phyloP scores from a whole-genome alignment of 2,329 filamentous ascomycete species.

The Ophiostoma quercus region DNA sequence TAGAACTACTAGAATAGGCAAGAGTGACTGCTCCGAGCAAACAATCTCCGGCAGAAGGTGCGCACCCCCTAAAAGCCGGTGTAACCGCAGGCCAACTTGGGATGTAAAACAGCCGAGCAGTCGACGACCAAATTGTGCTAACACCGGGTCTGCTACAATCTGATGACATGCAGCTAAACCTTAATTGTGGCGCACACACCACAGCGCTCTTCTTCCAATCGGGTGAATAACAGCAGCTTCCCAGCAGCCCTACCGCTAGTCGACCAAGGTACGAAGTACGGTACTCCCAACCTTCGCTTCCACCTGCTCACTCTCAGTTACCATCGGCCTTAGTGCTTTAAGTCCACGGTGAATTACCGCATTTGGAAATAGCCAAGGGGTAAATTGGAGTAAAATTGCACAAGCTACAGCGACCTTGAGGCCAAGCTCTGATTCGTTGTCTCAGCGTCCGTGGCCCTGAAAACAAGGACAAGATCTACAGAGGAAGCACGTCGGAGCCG shows the following conservation, averaged over 20 bases:
- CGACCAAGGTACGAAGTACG: too few species aligned
- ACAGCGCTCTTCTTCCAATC: too few species aligned
- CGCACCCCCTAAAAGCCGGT: not conserved
- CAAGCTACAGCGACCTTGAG: not conserved
- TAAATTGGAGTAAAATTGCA: not conserved
- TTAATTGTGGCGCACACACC: not conserved
- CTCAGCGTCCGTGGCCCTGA: too few species aligned
- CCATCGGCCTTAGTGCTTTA: not conserved
- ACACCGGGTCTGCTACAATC: not conserved
- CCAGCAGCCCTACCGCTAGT: too few species aligned
- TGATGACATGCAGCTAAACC: not conserved
- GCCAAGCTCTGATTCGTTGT: not conserved
- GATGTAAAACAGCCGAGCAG: not conserved
- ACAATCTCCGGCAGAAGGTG: not conserved
- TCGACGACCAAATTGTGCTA: too few species aligned
- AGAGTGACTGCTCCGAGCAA: not conserved
- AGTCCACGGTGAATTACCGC: not conserved
- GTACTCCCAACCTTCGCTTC: too few species aligned
- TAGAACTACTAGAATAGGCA: not conserved
- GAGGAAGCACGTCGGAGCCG: too few species aligned
- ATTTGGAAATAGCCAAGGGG: not conserved
- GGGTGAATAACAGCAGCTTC: too few species aligned
- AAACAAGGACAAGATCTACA: too few species aligned
- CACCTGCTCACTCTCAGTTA: not conserved
- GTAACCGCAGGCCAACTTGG: not conserved